phyloP scores from a whole-genome alignment of 306 rosid genomes.

The Canavalia gladiata region DNA sequence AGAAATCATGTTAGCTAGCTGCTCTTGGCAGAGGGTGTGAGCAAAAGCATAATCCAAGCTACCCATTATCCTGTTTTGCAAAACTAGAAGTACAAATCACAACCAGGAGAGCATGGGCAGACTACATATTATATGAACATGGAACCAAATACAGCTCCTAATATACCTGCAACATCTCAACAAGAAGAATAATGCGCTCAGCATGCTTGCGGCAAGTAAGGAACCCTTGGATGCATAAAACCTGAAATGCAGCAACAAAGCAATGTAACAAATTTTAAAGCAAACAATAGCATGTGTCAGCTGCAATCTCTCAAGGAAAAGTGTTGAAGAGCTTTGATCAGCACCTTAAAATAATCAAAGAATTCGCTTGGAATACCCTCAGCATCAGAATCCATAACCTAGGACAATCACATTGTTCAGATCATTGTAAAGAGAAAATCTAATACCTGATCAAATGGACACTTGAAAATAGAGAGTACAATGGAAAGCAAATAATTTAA shows the following conservation, averaged over 20 bases:
- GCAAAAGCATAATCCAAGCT: slow-evolving; percentile 13
- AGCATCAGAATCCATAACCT: slow-evolving; percentile 99
- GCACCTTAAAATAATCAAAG: slow-evolving; percentile 98
- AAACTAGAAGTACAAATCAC: slow-evolving; percentile 22
- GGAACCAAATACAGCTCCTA: slow-evolving; percentile 36
- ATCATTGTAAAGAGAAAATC: slow-evolving; percentile 32
- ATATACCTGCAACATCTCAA: slow-evolving; percentile 98
- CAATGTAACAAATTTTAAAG: slow-evolving; percentile 40
- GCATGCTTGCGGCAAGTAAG: slow-evolving; percentile 99
- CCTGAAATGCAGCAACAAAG: slow-evolving; percentile 63
- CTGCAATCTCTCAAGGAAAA: slow-evolving; percentile 36
- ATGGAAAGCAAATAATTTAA: slow-evolving; percentile 29
- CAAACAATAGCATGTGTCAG: slow-evolving; percentile 34
- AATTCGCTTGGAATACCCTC: slow-evolving; percentile 99
- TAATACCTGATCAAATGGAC: slow-evolving; percentile 26
- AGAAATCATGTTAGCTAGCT: slow-evolving; percentile 18
- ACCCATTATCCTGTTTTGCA: slow-evolving; percentile 10
- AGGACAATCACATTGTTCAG: slow-evolving; percentile 49
- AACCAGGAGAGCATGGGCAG: slow-evolving; percentile 21
- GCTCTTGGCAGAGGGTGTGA: slow-evolving; percentile 15
- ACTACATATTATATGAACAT: slow-evolving; percentile 18
- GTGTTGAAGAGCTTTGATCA: slow-evolving; percentile 30
- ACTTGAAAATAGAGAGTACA: slow-evolving; percentile 17
- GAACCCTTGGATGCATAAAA: slow-evolving; percentile 99
- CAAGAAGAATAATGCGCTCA: slow-evolving; percentile 97